Evolutionary conservation across 192 early-diverging fungal genomes (phyloP).

Genomic region (Coemansia sp.): DNA sequence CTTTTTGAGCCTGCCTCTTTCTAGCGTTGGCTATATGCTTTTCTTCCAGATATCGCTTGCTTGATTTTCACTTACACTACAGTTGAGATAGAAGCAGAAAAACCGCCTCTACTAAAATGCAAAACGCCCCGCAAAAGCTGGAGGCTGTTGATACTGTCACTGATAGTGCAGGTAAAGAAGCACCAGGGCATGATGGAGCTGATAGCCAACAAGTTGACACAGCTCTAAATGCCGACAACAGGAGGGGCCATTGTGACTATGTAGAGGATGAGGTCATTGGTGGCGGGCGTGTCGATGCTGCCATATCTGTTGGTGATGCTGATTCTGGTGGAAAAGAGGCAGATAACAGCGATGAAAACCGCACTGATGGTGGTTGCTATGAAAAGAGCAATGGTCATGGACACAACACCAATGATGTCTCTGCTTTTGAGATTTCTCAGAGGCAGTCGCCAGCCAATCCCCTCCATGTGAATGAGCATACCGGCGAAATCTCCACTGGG

Average conservation of each 20-base stretch:
- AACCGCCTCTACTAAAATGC: constrained; percentile 1
- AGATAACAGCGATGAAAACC: constrained; percentile 1
- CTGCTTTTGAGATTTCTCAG: too few relatives aligned
- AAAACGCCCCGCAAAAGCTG: background rate
- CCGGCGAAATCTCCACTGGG: background rate
- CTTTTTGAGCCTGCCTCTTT: background rate
- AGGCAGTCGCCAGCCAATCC: background rate
- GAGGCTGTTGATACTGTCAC: background rate
- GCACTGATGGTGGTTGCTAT: background rate
- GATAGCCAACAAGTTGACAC: background rate
- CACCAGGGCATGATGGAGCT: background rate
- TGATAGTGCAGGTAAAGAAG: background rate
- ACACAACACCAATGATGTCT: background rate
- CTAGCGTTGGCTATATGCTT: background rate
- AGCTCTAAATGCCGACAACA: background rate
- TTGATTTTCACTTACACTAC: background rate
- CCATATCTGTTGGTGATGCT: background rate
- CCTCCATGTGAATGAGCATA: background rate
- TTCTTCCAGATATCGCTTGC: background rate
- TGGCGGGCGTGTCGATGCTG: constrained; percentile 13
- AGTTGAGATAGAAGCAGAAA: background rate
- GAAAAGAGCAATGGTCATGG: background rate
- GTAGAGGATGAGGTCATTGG: constrained; percentile 36
- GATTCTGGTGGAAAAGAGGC: background rate
- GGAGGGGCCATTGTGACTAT: constrained; percentile 1